phyloP scores from a whole-genome alignment of 2,329 filamentous ascomycete genomes.

The Teratosphaeria viscida region DNA sequence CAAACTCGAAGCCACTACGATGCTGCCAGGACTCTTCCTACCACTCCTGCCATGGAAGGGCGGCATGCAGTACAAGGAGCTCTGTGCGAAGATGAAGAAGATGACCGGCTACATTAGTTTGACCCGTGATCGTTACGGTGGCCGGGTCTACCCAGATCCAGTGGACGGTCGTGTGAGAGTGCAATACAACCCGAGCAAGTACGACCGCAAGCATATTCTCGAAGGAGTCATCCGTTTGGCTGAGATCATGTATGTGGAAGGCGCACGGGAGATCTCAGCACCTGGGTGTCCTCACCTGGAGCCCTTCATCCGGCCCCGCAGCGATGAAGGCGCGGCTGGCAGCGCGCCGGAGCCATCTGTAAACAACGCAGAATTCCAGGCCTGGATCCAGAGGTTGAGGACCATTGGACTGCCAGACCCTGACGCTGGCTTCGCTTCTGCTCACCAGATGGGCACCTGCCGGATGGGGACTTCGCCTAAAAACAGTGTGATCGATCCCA shows the following conservation, averaged over 20 bases:
- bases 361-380: constrained; percentile 49
- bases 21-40: constrained; percentile 60
- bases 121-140: constrained; percentile 64
- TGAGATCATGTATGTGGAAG: constrained; percentile 67
- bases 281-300: constrained; percentile 47
- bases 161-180: constrained; percentile 52
- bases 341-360: constrained; percentile 25
- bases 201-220: constrained; percentile 62
- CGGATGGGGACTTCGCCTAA: constrained; percentile 50
- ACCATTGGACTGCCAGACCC: constrained; percentile 41
- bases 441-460: constrained; percentile 73
- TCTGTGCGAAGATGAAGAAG: constrained; percentile 56
- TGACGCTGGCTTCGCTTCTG: constrained; percentile 50
- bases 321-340: constrained; percentile 9
- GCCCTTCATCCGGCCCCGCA: constrained; percentile 46
- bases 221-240: constrained; percentile 61
- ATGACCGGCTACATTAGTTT: constrained; percentile 65
- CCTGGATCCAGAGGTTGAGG: constrained; percentile 47
- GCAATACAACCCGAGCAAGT: constrained; percentile 58
- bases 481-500: constrained; percentile 34
- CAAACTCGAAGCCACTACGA: constrained; percentile 68
- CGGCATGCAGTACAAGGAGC: constrained; percentile 62
- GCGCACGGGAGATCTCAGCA: constrained; percentile 69
- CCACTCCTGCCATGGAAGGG: constrained; percentile 55
- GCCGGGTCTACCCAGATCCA: constrained; percentile 63